These are phyloP conservation scores for Mortierella sp. DNA, from an alignment of 371 early-diverging fungal genomes.

Conservation along the genomic window DNA sequence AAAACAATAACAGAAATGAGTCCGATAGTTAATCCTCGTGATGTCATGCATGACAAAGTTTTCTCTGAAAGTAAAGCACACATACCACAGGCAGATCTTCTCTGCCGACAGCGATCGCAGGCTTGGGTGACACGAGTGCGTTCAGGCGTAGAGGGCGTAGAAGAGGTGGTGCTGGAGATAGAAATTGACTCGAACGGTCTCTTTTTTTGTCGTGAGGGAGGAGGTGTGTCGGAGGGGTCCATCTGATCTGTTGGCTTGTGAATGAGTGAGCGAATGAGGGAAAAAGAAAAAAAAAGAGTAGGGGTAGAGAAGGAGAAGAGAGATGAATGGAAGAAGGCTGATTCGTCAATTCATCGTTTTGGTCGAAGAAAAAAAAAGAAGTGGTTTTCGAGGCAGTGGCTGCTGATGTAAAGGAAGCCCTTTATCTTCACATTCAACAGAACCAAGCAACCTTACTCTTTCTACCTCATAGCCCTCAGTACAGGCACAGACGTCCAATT, in stretches of 20 bases:
- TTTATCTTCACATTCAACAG: neutral
- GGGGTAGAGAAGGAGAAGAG: neutral
- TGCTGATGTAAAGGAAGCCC: neutral
- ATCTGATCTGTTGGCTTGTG: neutral
- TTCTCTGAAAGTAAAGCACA: neutral
- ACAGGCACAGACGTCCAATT: neutral
- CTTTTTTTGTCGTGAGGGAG: neutral
- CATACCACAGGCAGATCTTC: conserved; percentile 4
- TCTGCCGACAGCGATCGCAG: conserved; percentile 15
- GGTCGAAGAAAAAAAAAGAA: too few species aligned
- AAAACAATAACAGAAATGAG: neutral
- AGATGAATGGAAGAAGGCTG: neutral
- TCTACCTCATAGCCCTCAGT: neutral
- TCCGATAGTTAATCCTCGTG: too few species aligned
- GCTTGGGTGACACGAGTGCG: neutral
- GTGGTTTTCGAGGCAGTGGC: too few species aligned
- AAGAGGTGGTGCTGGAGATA: neutral
- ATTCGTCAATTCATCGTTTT: neutral
- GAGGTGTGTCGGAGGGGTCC: neutral
- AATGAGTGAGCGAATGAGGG: neutral
- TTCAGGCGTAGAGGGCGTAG: neutral
- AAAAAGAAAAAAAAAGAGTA: neutral
- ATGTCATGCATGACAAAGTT: too few species aligned
- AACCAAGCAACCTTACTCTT: too few species aligned
- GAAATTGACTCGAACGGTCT: neutral